Conservation (phyloP, 129 eudicot genomes). For the Pittosporum tobira region DNA sequence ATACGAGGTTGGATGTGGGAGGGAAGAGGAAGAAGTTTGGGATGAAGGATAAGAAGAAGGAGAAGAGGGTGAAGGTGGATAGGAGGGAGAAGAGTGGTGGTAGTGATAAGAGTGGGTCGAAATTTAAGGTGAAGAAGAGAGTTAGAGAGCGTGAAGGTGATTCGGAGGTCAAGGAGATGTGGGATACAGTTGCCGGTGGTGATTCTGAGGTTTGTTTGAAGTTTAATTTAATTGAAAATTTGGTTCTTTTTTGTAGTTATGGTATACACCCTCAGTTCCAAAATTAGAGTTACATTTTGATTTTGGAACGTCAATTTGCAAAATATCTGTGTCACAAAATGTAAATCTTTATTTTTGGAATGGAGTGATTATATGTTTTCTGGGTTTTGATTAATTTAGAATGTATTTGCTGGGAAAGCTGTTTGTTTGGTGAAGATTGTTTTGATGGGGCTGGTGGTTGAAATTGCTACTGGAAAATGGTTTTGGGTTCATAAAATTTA, state of each 20-base stretch:
- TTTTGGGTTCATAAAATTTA: no score
- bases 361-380: no score
- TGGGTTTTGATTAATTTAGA: no score
- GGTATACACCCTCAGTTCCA: no score
- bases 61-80: constrained; percentile 34
- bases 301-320: no score
- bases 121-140: constrained; percentile 46
- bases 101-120: constrained; percentile 19
- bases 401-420: no score
- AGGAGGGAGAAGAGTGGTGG: constrained; percentile 35
- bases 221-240: not conserved
- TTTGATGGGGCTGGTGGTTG: no score
- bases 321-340: no score
- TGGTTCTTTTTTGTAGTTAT: not conserved
- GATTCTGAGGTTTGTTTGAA: constrained; percentile 64
- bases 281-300: no score
- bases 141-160: constrained; percentile 46
- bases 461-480: no score
- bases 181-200: constrained; percentile 85
- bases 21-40: constrained; percentile 55
- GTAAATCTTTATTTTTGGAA: no score
- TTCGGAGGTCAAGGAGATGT: constrained; percentile 89
- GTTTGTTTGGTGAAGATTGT: no score
- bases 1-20: constrained; percentile 21
- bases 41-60: constrained; percentile 28